phyloP scores from a whole-genome alignment of 2,329 filamentous ascomycete species.

The Tricladium varicosporioides region DNA sequence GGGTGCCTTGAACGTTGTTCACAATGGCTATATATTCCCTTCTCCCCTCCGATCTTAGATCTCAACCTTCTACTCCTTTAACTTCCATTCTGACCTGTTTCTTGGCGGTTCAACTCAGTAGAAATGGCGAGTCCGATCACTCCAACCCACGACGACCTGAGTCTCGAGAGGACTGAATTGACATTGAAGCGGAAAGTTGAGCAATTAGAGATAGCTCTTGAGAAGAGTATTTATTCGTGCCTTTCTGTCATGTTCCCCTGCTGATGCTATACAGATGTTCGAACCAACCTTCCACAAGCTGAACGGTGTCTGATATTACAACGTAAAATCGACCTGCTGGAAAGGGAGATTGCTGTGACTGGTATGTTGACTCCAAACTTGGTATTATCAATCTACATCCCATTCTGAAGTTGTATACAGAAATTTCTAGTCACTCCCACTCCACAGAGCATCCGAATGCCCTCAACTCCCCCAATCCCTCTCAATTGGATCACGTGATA shows the following conservation, averaged over 20 bases:
- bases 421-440: not conserved
- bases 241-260: no score
- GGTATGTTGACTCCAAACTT: slow-evolving; percentile 1
- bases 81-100: not conserved
- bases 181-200: not conserved
- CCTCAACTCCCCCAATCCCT: not conserved
- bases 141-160: not conserved
- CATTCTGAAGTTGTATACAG: not conserved
- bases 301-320: slow-evolving; percentile 5
- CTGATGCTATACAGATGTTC: no score
- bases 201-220: not conserved
- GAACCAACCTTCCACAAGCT: no score
- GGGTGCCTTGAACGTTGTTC: no score
- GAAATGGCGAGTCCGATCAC: not conserved
- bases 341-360: slow-evolving; percentile 10
- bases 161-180: not conserved
- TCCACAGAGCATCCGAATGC: no score
- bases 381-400: no score
- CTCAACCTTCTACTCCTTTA: not conserved
- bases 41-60: not conserved
- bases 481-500: not conserved
- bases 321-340: slow-evolving; percentile 6
- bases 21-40: not conserved
- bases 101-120: not conserved
- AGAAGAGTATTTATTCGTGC: no score